These are phyloP conservation scores for Hygrophoropsis aurantiaca DNA, from an alignment of 768 basidiomycete genomes.

Conservation along the genomic window DNA sequence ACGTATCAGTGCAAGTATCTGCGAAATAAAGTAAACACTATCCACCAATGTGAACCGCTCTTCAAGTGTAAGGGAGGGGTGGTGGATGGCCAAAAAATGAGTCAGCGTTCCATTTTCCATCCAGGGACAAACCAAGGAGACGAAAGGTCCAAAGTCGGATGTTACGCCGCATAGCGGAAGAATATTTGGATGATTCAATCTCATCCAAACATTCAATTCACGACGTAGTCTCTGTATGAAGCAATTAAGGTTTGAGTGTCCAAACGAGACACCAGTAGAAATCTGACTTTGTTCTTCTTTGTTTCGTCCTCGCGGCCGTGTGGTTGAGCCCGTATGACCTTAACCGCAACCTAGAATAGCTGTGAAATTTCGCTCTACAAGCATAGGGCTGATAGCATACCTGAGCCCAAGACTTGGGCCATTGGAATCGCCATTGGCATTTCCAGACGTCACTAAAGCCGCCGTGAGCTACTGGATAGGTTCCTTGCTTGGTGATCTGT, in stretches of 20 bases:
- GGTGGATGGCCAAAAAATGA: conserved; percentile 13
- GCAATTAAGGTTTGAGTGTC: background rate
- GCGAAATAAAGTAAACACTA: background rate
- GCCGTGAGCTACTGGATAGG: background rate
- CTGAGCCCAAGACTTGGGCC: background rate
- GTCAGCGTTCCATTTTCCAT: conserved; percentile 22
- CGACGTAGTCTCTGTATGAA: conserved; percentile 21
- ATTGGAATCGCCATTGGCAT: background rate
- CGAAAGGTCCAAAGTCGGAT: conserved; percentile 26
- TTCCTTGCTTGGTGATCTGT: background rate
- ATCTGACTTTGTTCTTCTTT: conserved; percentile 13
- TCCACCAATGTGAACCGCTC: conserved; percentile 3
- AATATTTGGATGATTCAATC: conserved; percentile 22
- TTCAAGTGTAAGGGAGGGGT: conserved; percentile 2
- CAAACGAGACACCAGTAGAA: background rate
- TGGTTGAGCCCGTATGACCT: conserved; percentile 24
- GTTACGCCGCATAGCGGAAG: conserved; percentile 30
- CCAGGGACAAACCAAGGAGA: conserved; percentile 36
- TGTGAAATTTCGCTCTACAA: background rate
- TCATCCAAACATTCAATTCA: conserved; percentile 23
- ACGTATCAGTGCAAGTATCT: background rate
- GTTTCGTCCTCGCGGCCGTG: conserved; percentile 13
- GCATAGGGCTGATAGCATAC: background rate
- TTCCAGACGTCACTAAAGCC: conserved; percentile 4
- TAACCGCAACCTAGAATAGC: conserved; percentile 20